Base-by-base conservation (phyloP, 108 stramenopile species). In the Nitzschia putrida region DNA sequence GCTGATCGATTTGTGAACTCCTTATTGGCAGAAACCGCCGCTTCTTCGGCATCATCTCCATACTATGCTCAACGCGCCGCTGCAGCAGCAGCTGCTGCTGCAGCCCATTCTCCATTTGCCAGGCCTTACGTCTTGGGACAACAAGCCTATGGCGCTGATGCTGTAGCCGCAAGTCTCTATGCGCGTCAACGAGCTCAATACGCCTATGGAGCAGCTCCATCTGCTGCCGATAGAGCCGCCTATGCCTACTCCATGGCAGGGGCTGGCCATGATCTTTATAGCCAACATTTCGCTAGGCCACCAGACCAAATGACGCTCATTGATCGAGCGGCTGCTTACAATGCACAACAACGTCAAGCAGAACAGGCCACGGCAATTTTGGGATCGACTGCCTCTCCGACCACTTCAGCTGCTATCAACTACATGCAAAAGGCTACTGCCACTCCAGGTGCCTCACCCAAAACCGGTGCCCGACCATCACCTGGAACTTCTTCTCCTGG, bases 141-240 rank as follows among this genome's bases (percentile, higher is more conserved):
- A 26, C 63, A 49, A 61, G 42, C 25, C 11, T 76, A 68, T 57
- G 67, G 67, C 38, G 64, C 49, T 21, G 68, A 57, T 57, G 61
- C 58, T 26, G 61, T 49, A 8, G 39, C 65, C 0, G 63, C 76
- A 14, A 58, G 51, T 8, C 24, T 66, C 29, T 77, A 71, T 52
- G 69, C 64, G 10, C 24, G 69, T 21, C 76, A 69, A 29, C 69
- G 66, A 25, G 68, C 55, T 16, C 68, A 69, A 42, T 68, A 77
- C 34, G 66, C 53, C 23, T 68, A 76, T 39, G 69, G 55, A 0
- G 38, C 50, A 22, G 69, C 76, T 5, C 63, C 76, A 22, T 52
- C 75, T 4, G 57, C 64, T 50, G 47, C 56, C 13, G 43, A 42
- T 37, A 40, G 53, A 39, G 47, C 61, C 10, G 71, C 71, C 37